A percentile compares a stretch with the other conserved stretches of the same genome.
phyloP scores from a whole-genome alignment of 2,329 filamentous ascomycete species.

The Capronia americana region DNA sequence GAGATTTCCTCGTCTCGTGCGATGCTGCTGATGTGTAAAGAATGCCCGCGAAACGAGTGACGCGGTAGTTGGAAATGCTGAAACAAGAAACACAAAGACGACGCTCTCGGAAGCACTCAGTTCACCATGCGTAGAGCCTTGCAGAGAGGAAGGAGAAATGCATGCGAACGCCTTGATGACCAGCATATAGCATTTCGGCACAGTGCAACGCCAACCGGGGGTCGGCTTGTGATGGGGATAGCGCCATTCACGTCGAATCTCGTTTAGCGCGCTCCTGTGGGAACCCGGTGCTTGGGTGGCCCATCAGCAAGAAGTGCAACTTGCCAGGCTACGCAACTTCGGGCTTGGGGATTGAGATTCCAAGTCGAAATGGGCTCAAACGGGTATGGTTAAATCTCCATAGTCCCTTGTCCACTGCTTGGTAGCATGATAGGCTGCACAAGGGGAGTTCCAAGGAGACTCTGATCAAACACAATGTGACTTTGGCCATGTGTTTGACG shows the following conservation, averaged over 20 bases:
- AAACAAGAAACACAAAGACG: slow-evolving; percentile 26
- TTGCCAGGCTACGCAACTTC: slow-evolving; percentile 21
- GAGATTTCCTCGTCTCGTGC: slow-evolving; percentile 31
- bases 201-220: slow-evolving; percentile 26
- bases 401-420: neutral
- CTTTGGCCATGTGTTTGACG: slow-evolving; percentile 3
- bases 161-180: slow-evolving; percentile 28
- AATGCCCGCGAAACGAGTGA: slow-evolving; percentile 79
- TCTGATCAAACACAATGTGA: slow-evolving; percentile 22
- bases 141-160: slow-evolving; percentile 32
- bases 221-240: slow-evolving; percentile 18
- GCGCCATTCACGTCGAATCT: slow-evolving; percentile 22
- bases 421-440: slow-evolving; percentile 18
- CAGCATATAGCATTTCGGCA: slow-evolving; percentile 36
- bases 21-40: slow-evolving; percentile 54
- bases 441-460: slow-evolving; percentile 8
- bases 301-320: slow-evolving; percentile 16
- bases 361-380: slow-evolving; percentile 12
- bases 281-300: slow-evolving; percentile 7
- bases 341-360: slow-evolving; percentile 18
- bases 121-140: slow-evolving; percentile 38
- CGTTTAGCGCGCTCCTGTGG: slow-evolving; percentile 22
- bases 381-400: slow-evolving; percentile 12
- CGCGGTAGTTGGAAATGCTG: slow-evolving; percentile 43
- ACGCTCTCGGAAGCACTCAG: slow-evolving; percentile 34